Conservation (phyloP, 352 stramenopile genomes). For the Pythium grandisporangium region DNA sequence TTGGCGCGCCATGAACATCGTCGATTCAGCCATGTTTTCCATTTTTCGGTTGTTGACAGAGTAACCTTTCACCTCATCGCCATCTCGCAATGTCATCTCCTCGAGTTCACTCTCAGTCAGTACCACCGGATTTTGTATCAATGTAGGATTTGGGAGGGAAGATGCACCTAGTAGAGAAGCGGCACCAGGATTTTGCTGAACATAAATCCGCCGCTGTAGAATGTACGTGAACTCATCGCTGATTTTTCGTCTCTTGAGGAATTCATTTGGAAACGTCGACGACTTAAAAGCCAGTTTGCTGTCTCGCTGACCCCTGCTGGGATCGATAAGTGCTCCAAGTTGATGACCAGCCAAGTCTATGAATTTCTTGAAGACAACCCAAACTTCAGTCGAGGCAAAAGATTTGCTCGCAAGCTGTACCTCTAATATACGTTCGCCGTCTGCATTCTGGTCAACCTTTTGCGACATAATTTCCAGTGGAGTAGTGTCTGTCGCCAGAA, state of each 20-base stretch:
- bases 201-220: conserved; percentile 33
- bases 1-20: background rate
- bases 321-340: background rate
- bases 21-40: conserved; percentile 1
- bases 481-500: conserved; percentile 1
- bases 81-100: conserved; percentile 21
- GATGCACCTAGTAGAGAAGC: conserved; percentile 17
- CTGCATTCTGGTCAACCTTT: no score
- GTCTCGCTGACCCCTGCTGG: no score
- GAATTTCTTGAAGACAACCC: conserved; percentile 22
- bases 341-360: conserved; percentile 4
- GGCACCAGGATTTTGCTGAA: conserved; percentile 9
- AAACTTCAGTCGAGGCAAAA: conserved; percentile 3
- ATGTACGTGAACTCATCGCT: conserved; percentile 72
- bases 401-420: no score
- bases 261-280: conserved; percentile 21
- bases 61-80: conserved; percentile 26
- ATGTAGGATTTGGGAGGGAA: conserved; percentile 29
- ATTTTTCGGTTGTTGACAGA: conserved; percentile 9
- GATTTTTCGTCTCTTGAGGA: conserved; percentile 48
- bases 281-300: conserved; percentile 9
- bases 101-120: conserved; percentile 37
- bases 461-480: conserved; percentile 23
- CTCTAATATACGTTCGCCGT: no score
- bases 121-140: conserved; percentile 45